Conservation (phyloP, 768 basidiomycete genomes). For the Pleurotus djamor region DNA sequence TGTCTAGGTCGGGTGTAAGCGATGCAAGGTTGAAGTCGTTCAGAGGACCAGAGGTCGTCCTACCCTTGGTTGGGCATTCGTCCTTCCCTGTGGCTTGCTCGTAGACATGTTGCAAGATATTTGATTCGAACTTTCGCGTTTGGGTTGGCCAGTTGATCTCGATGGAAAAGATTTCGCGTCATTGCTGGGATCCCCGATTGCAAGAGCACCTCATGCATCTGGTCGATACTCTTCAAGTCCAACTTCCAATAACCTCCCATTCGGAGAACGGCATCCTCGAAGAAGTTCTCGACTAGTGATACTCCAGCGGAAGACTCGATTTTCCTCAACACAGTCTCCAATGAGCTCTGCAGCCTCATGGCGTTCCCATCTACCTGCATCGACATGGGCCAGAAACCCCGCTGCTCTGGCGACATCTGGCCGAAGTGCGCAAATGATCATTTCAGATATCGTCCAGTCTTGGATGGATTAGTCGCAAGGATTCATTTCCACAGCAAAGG, state of each 20-base stretch:
- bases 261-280: background rate
- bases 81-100: background rate
- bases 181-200: background rate
- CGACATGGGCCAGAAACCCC: too few relatives aligned
- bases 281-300: background rate
- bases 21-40: constrained; percentile 4
- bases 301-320: too few relatives aligned
- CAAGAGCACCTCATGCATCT: background rate
- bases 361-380: too few relatives aligned
- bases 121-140: background rate
- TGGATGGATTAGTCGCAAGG: too few relatives aligned
- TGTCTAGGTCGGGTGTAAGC: background rate
- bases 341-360: too few relatives aligned
- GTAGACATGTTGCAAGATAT: background rate
- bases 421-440: too few relatives aligned
- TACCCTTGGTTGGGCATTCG: background rate
- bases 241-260: background rate
- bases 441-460: too few relatives aligned
- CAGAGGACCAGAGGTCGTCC: background rate
- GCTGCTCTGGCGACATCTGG: too few relatives aligned
- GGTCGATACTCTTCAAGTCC: background rate
- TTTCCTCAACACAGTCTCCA: too few relatives aligned
- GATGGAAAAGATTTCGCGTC: background rate
- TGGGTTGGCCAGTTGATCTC: background rate
- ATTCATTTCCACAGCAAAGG: too few relatives aligned